Conservation (phyloP, 176 grass and related monocot species). For the Saccharum spontaneum region DNA sequence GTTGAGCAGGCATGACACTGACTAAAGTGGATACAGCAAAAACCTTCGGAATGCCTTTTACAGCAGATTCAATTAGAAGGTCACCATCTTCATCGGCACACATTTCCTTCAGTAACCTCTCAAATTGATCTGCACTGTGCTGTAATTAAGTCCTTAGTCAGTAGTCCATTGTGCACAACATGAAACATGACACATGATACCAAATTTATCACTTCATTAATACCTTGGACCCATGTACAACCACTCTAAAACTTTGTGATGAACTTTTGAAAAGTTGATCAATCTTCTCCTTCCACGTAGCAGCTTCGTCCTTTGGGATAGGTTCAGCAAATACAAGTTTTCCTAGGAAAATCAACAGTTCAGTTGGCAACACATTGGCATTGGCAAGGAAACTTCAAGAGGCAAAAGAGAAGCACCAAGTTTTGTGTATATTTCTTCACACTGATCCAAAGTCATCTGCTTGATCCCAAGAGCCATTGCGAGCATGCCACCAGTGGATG, state of each 20-base stretch:
- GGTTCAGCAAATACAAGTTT: slow-evolving; percentile 98
- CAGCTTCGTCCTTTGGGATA: slow-evolving; percentile 90
- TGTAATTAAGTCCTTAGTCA: slow-evolving; percentile 52
- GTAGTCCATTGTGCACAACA: slow-evolving; percentile 18
- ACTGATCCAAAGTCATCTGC: slow-evolving; percentile 86
- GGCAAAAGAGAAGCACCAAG: slow-evolving; percentile 62
- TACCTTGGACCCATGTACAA: slow-evolving; percentile 99
- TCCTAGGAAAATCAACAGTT: slow-evolving; percentile 59
- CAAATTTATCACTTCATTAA: slow-evolving; percentile 25
- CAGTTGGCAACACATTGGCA: slow-evolving; percentile 29
- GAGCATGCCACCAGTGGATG: slow-evolving; percentile 98
- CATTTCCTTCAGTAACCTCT: slow-evolving; percentile 90
- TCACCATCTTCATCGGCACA: slow-evolving; percentile 95
- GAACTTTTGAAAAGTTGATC: slow-evolving; percentile 99
- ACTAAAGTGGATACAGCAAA: slow-evolving; percentile 97
- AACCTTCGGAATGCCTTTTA: slow-evolving; percentile 92
- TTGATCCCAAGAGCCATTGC: slow-evolving; percentile 97
- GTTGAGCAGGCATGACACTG: slow-evolving; percentile 90
- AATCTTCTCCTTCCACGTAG: slow-evolving; percentile 90
- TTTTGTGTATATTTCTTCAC: slow-evolving; percentile 99
- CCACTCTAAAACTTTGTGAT: slow-evolving; percentile 96
- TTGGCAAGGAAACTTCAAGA: slow-evolving; percentile 32
- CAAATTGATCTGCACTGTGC: slow-evolving; percentile 99
- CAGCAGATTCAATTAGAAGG: slow-evolving; percentile 95
- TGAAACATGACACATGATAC: neutral